Evolutionary conservation across 2,329 filamentous ascomycete genomes (phyloP), one percentile per base, ranked within the genome.

Genomic region (Metarhizium brunneum): DNA sequence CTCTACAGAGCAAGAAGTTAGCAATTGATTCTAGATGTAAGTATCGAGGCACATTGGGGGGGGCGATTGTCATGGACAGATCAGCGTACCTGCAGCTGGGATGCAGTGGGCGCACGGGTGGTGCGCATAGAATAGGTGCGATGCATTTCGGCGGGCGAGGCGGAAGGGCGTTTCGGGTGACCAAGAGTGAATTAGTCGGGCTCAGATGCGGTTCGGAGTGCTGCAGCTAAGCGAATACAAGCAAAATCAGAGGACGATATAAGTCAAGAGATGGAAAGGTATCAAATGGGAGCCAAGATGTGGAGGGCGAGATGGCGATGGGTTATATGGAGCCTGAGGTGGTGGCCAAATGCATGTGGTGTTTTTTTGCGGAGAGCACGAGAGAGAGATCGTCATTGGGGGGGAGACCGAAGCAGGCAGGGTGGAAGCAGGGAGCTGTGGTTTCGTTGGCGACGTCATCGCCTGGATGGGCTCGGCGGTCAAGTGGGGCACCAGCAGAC

Each of bases 111-210:
- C 74, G 90, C 90, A 81, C 94, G 87, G 74, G 89, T 87, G 76
- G 95, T 88, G 86, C 94, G 92, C 94, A 96, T 95, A 67, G 91
- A 96, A 74, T 97, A 99, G 63, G 94, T 96, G 73, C 92, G 91
- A 83, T 99, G 94, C 92, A 99, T 99, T 56, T 59, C 76, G 74
- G 57, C 53, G 59, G 25, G 53, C 54, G 53, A 47, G 61, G 62
- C 60, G 61, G 57, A 56, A 52, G 25, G 25, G 49, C 56, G 56
- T 53, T 56, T 56, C 58, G 59, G 55, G 54, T 13, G 45, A 36
- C 8, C 16, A 25, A 18, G 25, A 42, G 16, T 20, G 3, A 20
- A 6, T 45, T 6, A 45, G 42, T 45, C n/a, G 42, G 13, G 36
- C n/a, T 43, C 10, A 58, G 52, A 42, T 40, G 54, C 40, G 42